Base-by-base conservation (phyloP, 371 early-diverging fungal genomes). In the Mortierella sp. region DNA sequence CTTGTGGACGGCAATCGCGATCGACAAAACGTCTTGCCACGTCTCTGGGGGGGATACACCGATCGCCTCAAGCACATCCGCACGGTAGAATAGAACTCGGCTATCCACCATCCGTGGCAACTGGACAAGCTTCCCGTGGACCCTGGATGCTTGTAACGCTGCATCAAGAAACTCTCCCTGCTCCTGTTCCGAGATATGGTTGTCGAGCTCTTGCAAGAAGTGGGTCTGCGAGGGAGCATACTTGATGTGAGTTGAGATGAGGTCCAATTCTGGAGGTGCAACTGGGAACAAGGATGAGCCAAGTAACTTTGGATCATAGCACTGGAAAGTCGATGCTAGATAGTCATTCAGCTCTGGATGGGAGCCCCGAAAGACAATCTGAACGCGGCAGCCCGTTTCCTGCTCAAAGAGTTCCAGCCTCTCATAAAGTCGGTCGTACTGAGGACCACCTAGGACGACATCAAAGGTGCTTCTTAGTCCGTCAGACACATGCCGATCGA, bases 41-140 rank as follows among this genome's bases (percentile, higher is more conserved):
- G 64, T 63, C 22, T 19, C 10, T 1, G 70, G 63, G 13, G 63
- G 47, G 1, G 50, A 9, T 45, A 71, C 21, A 9, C 56, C 56
- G 2, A 63, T 37, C 17, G 25, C 19, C 48, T 71, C 60, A 48
- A 63, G 29, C 16, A 71, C 12, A 46, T 71, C 71, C 0, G 45
- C 45, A 3, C 71, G 46, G 31, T 71, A 71, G 19, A 71, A 71
- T 21, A 71, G 34, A 9, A 71, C 71, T 12, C 71, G 45, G n/a
- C 64, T 71, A 16, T 71, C 71, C 19, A 71, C 60, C 71, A 71
- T 71, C 41, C 71, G 63, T 2, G 71, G 71, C 29, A 71, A 39
- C 28, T 71, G 71, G 34, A 63, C 43, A 28, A 71, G 54, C 16
- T 25, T 53, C n/a, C 54, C 64, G 13, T 71, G 71, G 9, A 63